Base-by-base conservation (phyloP, 306 rosid genomes). In the Aeschynomene evenia region DNA sequence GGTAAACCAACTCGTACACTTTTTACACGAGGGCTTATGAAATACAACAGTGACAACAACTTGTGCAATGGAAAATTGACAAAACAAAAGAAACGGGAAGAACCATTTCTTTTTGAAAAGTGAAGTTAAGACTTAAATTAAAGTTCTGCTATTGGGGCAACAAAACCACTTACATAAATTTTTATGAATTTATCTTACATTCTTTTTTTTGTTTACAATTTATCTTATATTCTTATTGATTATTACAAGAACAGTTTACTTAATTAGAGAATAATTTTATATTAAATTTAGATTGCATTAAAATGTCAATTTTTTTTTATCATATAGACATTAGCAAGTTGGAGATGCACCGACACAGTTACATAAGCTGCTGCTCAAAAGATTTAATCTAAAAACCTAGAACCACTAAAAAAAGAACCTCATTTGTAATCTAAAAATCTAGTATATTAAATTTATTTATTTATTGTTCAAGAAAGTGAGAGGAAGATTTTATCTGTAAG, bases 311-410 rank as follows among this genome's bases (percentile, higher is more conserved):
- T 22, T 19, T 8, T n/a, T 46, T 2, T 34, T 0, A 5, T 0
- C 8, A 2, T 5, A 1, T 8, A 34, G 1, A 34, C 8, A 13
- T 36, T 46, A 21, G 68, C 14, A 9, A 23, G 59, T 37, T 16
- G 43, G 42, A 50, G 33, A 37, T 29, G 70, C 54, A 60, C 83
- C 75, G 75, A 73, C 75, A 79, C 75, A 79, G 52, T 21, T 33
- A 15, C 59, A 54, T 13, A 18, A 3, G 16, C 28, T 51, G 51
- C 31, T 26, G 48, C 46, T 10, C 7, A n/a, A 37, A 49, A 33
- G 13, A 34, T 16, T 42, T 4, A 48, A 45, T 65, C 13, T 18
- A 23, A 33, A 33, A n/a, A 46, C 59, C 39, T 28, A 61, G 53
- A 73, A 23, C 46, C 65, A 39, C 49, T 13, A 4, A 42, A 40